Evolutionary conservation across 1,284 basidiomycete genomes (phyloP), one percentile per base, ranked within the genome.

Genomic region (Leccinum griseonigrum): DNA sequence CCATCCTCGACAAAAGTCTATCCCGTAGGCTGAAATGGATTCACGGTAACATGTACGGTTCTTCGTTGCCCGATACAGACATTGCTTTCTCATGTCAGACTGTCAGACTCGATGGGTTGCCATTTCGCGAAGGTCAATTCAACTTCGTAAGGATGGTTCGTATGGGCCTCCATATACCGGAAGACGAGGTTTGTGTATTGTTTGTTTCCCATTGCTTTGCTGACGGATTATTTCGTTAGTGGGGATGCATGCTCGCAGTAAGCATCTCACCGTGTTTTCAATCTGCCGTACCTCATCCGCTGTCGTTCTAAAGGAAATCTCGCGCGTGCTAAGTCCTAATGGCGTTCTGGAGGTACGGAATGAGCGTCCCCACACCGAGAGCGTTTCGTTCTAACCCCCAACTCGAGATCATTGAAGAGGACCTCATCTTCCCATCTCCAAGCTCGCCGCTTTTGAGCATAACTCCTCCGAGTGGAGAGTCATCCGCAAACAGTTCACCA

Each of bases 151-250:
- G 86, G 54, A 82, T 88, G 68, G 81, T 79, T 54, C 79, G 81
- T 48, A 79, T 90, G 56, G 87, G 86, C 2, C 78, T 90, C 4
- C 86, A 83, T 31, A 82, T 90, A 22, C 88, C 88, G 13, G 87
- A 90, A 73, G 85, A 89, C 67, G 85, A 88, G 79, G 86, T 86
- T 64, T 66, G 78, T 53, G 16, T 56, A 34, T 38, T 59, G 53
- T 32, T 55, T 60, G 36, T n/a, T 5, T 14, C 28, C 29, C 32
- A 57, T 29, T 60, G 56, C 28, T 32, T 65, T 53, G 13, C 57
- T 76, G 58, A 72, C 46, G 22, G 50, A 34, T 32, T 56, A 14
- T 52, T 59, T 59, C 38, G 16, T 57, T 59, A 83, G 79, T 85
- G 83, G 82, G 80, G 80, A 67, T 78, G 71, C 66, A 76, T 84